Conservation (phyloP, 2,329 filamentous ascomycete genomes). For the Sordariomycetes sp. region DNA sequence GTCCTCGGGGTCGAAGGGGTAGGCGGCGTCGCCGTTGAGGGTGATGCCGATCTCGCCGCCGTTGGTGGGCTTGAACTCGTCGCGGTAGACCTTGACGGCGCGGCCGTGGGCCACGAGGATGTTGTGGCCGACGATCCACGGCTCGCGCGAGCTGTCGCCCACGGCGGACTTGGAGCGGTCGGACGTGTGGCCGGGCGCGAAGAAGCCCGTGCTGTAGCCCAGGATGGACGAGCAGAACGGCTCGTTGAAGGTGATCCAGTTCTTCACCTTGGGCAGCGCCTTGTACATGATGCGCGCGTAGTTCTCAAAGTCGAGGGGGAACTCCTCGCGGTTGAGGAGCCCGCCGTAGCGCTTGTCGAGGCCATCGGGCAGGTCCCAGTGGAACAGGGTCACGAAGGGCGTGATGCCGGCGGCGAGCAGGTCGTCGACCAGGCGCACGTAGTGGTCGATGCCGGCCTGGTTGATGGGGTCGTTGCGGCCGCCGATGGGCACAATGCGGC, state of each 20-base stretch:
- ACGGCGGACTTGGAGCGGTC: slow-evolving; percentile 59
- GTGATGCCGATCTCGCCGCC: slow-evolving; percentile 80
- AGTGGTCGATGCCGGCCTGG: slow-evolving; percentile 65
- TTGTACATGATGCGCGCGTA: slow-evolving; percentile 71
- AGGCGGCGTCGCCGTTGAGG: slow-evolving; percentile 73
- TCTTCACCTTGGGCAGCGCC: slow-evolving; percentile 64
- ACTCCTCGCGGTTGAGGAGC: slow-evolving; percentile 70
- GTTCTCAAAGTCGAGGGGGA: slow-evolving; percentile 68
- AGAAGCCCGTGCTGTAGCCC: slow-evolving; percentile 66
- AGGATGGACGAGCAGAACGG: slow-evolving; percentile 77
- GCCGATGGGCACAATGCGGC: slow-evolving; percentile 75
- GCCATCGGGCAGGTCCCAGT: slow-evolving; percentile 78
- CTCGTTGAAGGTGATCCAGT: slow-evolving; percentile 90
- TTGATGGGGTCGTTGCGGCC: slow-evolving; percentile 76
- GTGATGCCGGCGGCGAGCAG: slow-evolving; percentile 65
- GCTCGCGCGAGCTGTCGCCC: slow-evolving; percentile 67
- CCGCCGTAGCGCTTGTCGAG: slow-evolving; percentile 75
- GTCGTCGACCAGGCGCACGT: slow-evolving; percentile 69
- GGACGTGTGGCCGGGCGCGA: slow-evolving; percentile 74
- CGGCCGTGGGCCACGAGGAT: slow-evolving; percentile 69
- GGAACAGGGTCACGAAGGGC: slow-evolving; percentile 74
- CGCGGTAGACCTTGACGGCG: slow-evolving; percentile 72
- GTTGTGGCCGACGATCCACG: slow-evolving; percentile 76
- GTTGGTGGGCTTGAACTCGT: slow-evolving; percentile 64
- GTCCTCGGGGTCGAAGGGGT: slow-evolving; percentile 73